phyloP scores from a whole-genome alignment of 306 rosid species.

The Prunus mume region DNA sequence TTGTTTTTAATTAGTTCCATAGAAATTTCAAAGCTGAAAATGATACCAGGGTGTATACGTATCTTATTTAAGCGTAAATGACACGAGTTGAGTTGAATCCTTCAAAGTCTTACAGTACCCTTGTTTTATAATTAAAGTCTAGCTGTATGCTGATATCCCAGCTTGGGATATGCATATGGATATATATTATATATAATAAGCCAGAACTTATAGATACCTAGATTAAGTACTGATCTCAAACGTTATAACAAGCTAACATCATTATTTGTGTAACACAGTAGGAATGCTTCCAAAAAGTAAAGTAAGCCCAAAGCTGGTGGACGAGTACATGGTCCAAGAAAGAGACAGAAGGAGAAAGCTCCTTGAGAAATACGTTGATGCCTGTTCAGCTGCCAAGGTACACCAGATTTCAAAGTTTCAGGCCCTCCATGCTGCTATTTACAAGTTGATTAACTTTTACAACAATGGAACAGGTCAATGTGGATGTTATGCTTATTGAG shows the following conservation, averaged over 20 bases:
- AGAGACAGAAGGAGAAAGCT: slow-evolving; percentile 45
- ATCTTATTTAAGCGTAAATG: not conserved
- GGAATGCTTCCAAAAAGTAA: slow-evolving; percentile 63
- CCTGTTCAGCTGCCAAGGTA: slow-evolving; percentile 60
- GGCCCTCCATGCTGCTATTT: not conserved
- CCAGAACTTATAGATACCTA: too few species aligned
- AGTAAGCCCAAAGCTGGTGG: slow-evolving; percentile 49
- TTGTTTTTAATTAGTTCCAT: not conserved
- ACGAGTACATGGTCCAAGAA: slow-evolving; percentile 44
- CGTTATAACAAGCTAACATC: too few species aligned
- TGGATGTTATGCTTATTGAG: slow-evolving; percentile 64
- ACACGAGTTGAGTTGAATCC: not conserved
- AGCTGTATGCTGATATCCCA: not conserved
- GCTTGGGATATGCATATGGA: too few species aligned
- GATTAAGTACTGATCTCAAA: too few species aligned
- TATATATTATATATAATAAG: too few species aligned
- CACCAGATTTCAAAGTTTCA: not conserved
- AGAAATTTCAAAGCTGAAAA: not conserved
- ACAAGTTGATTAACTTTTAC: not conserved
- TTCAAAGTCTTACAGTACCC: not conserved
- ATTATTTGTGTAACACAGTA: slow-evolving; percentile 23
- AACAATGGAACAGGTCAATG: slow-evolving; percentile 51
- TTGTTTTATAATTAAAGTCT: not conserved
- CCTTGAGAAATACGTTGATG: slow-evolving; percentile 46
- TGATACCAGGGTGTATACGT: not conserved